Conservation (phyloP, 1,284 basidiomycete genomes). For the Microbotryum scabiosae region DNA sequence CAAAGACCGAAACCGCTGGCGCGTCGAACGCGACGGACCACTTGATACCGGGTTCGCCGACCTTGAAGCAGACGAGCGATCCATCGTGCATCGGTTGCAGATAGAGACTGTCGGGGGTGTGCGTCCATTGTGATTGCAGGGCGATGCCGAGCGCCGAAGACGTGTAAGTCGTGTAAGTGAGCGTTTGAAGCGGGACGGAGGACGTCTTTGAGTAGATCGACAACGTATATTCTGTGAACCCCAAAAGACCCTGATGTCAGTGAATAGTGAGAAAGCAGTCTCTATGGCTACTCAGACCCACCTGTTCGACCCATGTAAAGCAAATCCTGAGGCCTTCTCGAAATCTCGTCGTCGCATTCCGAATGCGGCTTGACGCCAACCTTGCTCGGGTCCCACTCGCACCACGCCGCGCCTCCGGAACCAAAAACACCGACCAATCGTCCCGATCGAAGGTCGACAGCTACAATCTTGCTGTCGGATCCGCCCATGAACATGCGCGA, state of each 20-base stretch:
- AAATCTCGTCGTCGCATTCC: constrained; percentile 32
- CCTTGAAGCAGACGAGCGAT: constrained; percentile 61
- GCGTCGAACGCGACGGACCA: constrained; percentile 54
- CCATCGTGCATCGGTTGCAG: constrained; percentile 68
- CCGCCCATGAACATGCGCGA: constrained; percentile 69
- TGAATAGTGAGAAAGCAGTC: not conserved
- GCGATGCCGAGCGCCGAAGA: constrained; percentile 57
- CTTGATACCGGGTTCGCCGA: constrained; percentile 44
- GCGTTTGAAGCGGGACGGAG: constrained; percentile 52
- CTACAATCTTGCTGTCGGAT: constrained; percentile 70
- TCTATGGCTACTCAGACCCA: constrained; percentile 33
- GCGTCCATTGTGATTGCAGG: constrained; percentile 57
- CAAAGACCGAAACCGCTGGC: constrained; percentile 68
- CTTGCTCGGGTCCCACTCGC: constrained; percentile 51
- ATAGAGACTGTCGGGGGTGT: constrained; percentile 64
- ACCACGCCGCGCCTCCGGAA: constrained; percentile 51
- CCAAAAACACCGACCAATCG: constrained; percentile 67
- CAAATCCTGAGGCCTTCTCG: constrained; percentile 39
- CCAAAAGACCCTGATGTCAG: not conserved
- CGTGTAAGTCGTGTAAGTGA: constrained; percentile 73
- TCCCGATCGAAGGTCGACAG: constrained; percentile 74
- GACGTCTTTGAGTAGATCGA: constrained; percentile 37
- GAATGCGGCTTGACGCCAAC: constrained; percentile 3
- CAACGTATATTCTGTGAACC: constrained; percentile 38
- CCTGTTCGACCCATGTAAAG: constrained; percentile 74